phyloP scores from a whole-genome alignment of 768 basidiomycete genomes.

The Phlegmacium glaucopus region DNA sequence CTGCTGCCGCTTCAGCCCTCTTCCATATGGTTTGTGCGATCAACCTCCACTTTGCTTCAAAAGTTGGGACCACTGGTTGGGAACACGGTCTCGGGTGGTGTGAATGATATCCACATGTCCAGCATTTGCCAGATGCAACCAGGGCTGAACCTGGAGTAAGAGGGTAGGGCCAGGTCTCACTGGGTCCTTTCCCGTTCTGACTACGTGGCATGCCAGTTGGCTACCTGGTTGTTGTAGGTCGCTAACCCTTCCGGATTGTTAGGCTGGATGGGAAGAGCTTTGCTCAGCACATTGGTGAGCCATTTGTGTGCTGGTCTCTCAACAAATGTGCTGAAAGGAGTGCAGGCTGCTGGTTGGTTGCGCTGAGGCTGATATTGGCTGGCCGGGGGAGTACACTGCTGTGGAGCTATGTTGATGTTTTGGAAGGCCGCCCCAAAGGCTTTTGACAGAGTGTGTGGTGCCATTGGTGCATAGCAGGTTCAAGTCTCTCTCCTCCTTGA shows the following conservation, averaged over 20 bases:
- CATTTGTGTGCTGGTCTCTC: not conserved
- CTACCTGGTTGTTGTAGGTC: slow-evolving; percentile 10
- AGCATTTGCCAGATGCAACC: slow-evolving; percentile 16
- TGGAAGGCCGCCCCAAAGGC: not conserved
- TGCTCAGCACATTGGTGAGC: not conserved
- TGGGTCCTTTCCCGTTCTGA: not conserved
- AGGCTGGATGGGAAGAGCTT: slow-evolving; percentile 6
- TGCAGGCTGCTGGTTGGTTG: not conserved
- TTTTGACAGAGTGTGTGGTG: not conserved
- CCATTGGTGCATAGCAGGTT: not conserved
- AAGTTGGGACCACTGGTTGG: slow-evolving; percentile 2
- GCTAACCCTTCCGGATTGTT: slow-evolving; percentile 13
- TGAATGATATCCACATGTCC: slow-evolving; percentile 15
- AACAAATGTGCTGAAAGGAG: not conserved
- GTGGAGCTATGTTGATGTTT: not conserved
- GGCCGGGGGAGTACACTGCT: not conserved
- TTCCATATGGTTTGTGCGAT: slow-evolving; percentile 10
- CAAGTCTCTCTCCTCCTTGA: not conserved
- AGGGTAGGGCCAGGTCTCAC: slow-evolving; percentile 16
- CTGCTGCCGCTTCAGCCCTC: not conserved
- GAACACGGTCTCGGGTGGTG: slow-evolving; percentile 7
- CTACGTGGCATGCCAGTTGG: slow-evolving; percentile 3
- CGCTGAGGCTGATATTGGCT: not conserved
- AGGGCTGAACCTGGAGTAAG: slow-evolving; percentile 18
- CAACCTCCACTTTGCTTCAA: slow-evolving; percentile 15